Evolutionary conservation across 202 grass and related monocot species (phyloP).

Genomic region (Hordeum pubiflorum): DNA sequence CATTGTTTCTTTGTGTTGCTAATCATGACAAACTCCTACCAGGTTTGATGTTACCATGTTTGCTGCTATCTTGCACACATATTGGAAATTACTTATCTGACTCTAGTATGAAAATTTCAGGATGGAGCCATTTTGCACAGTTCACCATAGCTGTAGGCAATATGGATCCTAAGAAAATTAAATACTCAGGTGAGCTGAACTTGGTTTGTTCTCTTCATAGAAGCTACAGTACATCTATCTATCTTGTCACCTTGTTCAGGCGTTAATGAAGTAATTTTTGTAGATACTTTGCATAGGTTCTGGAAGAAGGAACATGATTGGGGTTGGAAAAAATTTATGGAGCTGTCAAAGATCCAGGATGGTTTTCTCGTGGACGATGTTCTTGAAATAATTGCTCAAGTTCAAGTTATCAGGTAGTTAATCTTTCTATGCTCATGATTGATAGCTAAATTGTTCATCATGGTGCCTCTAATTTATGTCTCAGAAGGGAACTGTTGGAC

Average conservation of each 20-base stretch:
- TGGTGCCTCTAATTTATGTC: conserved; percentile 11
- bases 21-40: conserved; percentile 97
- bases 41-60: conserved; percentile 49
- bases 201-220: conserved; percentile 23
- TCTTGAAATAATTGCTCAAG: conserved; percentile 91
- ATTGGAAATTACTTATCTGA: conserved; percentile 14
- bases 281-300: conserved; percentile 90
- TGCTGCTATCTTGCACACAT: conserved; percentile 18
- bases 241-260: not conserved
- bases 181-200: conserved; percentile 80
- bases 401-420: conserved; percentile 88
- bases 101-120: conserved; percentile 38
- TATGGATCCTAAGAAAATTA: conserved; percentile 93
- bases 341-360: conserved; percentile 78
- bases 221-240: not conserved
- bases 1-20: conserved; percentile 93
- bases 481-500: not conserved
- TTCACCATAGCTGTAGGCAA: conserved; percentile 98
- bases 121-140: conserved; percentile 96
- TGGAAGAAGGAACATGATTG: conserved; percentile 99
- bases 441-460: conserved; percentile 5
- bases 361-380: conserved; percentile 71
- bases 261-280: conserved; percentile 41
- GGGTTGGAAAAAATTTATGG: conserved; percentile 99
- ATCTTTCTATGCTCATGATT: conserved; percentile 23